Conservation (phyloP, 1,284 basidiomycete genomes). For the Boletus holoroseus region DNA sequence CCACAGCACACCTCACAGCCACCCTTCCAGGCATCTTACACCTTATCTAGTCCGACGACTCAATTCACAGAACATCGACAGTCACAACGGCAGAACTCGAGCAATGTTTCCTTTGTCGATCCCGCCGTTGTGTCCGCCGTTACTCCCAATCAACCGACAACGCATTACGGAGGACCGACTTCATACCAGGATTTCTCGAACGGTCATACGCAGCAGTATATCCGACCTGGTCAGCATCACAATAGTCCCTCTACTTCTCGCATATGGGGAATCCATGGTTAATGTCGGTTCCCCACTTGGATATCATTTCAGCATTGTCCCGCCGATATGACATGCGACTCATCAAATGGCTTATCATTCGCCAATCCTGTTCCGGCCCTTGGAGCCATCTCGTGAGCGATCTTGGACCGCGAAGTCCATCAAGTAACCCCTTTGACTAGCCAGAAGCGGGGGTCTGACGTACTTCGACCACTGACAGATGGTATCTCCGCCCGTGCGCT, state of each 20-base stretch:
- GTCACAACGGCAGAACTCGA: conserved; percentile 15
- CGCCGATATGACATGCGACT: conserved; percentile 3
- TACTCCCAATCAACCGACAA: neutral
- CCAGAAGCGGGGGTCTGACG: neutral
- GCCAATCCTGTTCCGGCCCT: conserved; percentile 3
- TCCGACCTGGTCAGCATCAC: conserved; percentile 18
- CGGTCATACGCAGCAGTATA: conserved; percentile 13
- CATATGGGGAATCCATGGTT: conserved; percentile 28
- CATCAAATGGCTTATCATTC: conserved; percentile 9
- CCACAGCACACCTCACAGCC: conserved; percentile 15
- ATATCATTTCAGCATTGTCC: neutral
- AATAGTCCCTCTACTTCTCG: conserved; percentile 21
- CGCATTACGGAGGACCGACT: conserved; percentile 5
- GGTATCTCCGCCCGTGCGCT: conserved; percentile 6
- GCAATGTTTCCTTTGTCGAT: conserved; percentile 15
- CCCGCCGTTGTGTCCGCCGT: conserved; percentile 23
- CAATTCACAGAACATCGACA: conserved; percentile 17
- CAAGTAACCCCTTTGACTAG: conserved; percentile 1
- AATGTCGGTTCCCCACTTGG: conserved; percentile 7
- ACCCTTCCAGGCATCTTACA: conserved; percentile 11
- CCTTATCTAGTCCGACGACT: conserved; percentile 7
- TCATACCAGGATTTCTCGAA: conserved; percentile 12
- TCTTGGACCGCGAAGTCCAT: neutral
- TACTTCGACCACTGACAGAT: conserved; percentile 3
- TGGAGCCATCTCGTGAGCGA: conserved; percentile 5